Conservation (phyloP, 129 eudicot species). For the Tagetes erecta region DNA sequence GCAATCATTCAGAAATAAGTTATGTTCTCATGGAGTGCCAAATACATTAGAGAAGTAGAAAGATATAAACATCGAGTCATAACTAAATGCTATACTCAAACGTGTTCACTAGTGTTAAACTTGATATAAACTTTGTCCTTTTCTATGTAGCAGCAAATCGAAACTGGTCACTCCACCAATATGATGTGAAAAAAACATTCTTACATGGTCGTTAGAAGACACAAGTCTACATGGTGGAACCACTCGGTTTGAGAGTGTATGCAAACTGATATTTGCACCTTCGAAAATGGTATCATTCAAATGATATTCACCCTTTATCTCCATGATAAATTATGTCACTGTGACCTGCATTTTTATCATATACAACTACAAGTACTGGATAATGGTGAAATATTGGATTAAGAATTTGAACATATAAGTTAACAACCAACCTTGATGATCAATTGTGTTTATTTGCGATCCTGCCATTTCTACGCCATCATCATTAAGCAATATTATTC, state of each 20-base stretch:
- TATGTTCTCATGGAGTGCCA: no score
- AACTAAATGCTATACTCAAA: no score
- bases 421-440: slow-evolving; percentile 57
- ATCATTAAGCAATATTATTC: slow-evolving; percentile 65
- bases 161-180: not conserved
- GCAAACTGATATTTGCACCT: no score
- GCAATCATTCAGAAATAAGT: no score
- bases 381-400: not conserved
- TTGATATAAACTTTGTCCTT: not conserved
- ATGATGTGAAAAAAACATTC: not conserved
- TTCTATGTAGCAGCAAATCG: not conserved
- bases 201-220: not conserved
- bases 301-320: slow-evolving; percentile 25
- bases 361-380: not conserved
- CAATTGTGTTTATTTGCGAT: slow-evolving; percentile 63
- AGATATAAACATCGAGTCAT: no score
- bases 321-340: slow-evolving; percentile 33
- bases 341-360: slow-evolving; percentile 32
- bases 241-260: not conserved
- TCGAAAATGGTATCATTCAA: no score
- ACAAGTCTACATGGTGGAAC: not conserved
- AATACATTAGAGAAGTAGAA: no score
- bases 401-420: slow-evolving; percentile 4
- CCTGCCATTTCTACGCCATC: slow-evolving; percentile 70
- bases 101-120: no score